Evolutionary conservation across 176 grass and related monocot species (phyloP), one percentile per base, ranked within the genome.

Genomic region (Poa annua): DNA sequence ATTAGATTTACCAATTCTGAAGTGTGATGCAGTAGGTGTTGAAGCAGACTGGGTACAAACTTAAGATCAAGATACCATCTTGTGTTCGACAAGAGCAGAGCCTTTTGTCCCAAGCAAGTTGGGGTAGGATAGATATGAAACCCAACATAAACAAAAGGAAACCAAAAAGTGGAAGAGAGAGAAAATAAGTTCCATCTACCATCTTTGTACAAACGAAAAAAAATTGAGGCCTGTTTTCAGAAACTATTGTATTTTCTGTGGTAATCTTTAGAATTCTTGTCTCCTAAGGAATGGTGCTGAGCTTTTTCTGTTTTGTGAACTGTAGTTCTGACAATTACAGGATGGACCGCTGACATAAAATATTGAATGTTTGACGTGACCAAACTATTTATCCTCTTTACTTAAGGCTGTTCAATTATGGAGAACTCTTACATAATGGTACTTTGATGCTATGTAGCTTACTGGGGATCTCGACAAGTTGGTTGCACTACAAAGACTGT

Each of bases 401-500:
- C 74, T 32, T 74, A 15, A 57, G 19, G 57, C 24, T 49, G 25
- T 87, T 55, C 44, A 66, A 38, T 71, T 60, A 26, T 11, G 79
- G 76, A 66, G 64, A 72, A 71, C 39, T 67, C 55, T 66, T 76
- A 44, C 5, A 60, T 78, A 79, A 72, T 76, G 25, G n/a, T 42
- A 50, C 77, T 67, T 76, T 84, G 39, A 71, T 83, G 63, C 24
- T 81, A 65, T 84, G 80, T 71, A 98, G 96, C 91, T 98, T 75
- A 88, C 89, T 60, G 96, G 96, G 45, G 96, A 98, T 85, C 65
- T 98, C 48, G 81, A 95, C 72, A 98, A 96, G 89, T 92, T 93
- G 93, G 96, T 93, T 60, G 93, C 93, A 60, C 84, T 99, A 64
- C 96, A 99, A 77, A 95, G 91, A 86, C 84, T 96, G 79, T 80